Conservation (phyloP, 257 asterid genomes). For the Scutellaria baicalensis region DNA sequence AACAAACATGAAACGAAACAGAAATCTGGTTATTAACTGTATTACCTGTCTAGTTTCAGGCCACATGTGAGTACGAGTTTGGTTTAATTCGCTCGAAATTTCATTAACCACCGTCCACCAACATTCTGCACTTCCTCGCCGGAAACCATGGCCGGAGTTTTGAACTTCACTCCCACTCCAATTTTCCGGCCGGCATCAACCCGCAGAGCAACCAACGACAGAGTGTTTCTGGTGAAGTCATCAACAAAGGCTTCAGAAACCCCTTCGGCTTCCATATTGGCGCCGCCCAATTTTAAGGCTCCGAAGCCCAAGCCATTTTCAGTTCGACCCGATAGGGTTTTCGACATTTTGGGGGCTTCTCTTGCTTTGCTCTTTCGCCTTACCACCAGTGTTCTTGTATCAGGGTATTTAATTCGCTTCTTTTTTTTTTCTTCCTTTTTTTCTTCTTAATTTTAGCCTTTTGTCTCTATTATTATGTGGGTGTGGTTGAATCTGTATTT, state of each 20-base stretch:
- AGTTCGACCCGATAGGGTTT: slow-evolving; percentile 64
- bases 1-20: background rate
- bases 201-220: slow-evolving; percentile 16
- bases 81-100: background rate
- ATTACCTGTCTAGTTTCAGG: slow-evolving; percentile 27
- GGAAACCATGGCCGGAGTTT: slow-evolving; percentile 49
- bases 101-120: slow-evolving; percentile 1
- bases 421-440: no score
- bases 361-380: slow-evolving; percentile 82
- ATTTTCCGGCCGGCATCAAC: slow-evolving; percentile 34
- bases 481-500: background rate
- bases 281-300: slow-evolving; percentile 79
- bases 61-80: slow-evolving; percentile 19
- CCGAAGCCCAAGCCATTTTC: slow-evolving; percentile 82
- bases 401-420: slow-evolving; percentile 43
- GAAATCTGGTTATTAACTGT: background rate
- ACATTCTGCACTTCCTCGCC: slow-evolving; percentile 17
- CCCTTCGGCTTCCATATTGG: slow-evolving; percentile 40
- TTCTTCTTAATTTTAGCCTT: no score
- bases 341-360: slow-evolving; percentile 74
- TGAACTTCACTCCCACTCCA: slow-evolving; percentile 44
- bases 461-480: background rate
- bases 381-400: slow-evolving; percentile 66
- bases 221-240: slow-evolving; percentile 24
- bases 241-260: slow-evolving; percentile 55